Conservation (phyloP, 2,329 filamentous ascomycete genomes). For the Fusarium luffae region DNA sequence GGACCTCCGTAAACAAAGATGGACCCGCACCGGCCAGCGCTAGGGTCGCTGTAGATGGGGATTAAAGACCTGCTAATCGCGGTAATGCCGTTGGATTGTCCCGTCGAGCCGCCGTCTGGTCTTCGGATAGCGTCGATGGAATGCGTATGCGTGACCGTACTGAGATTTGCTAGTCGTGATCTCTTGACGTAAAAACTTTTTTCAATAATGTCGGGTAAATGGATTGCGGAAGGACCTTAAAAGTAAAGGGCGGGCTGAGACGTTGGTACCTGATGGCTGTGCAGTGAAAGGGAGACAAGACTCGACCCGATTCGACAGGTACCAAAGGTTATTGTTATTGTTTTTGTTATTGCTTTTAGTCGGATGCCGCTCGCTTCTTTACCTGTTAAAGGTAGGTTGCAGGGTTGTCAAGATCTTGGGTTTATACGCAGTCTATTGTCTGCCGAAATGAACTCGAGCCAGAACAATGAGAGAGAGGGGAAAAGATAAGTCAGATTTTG, state of each 20-base stretch:
- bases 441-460: slow-evolving; percentile 18
- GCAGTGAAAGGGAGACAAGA: slow-evolving; percentile 15
- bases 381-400: slow-evolving; percentile 10
- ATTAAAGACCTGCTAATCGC: slow-evolving; percentile 40
- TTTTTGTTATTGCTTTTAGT: slow-evolving; percentile 36
- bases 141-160: slow-evolving; percentile 9
- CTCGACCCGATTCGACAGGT: neutral
- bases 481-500: slow-evolving; percentile 8
- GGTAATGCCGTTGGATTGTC: slow-evolving; percentile 43
- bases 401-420: slow-evolving; percentile 16
- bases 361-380: slow-evolving; percentile 25
- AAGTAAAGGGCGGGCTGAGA: slow-evolving; percentile 29
- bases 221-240: slow-evolving; percentile 1
- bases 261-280: slow-evolving; percentile 28
- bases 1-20: slow-evolving; percentile 30
- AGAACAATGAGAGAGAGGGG: slow-evolving; percentile 18
- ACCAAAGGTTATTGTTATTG: slow-evolving; percentile 12
- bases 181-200: neutral
- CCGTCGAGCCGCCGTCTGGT: slow-evolving; percentile 40
- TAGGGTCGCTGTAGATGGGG: slow-evolving; percentile 24
- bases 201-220: neutral
- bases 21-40: slow-evolving; percentile 42
- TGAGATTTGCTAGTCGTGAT: slow-evolving; percentile 2
- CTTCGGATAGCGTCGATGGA: slow-evolving; percentile 24
- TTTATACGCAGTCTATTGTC: slow-evolving; percentile 34